Percentiles rank a stretch among this genome's conserved stretches.
Conservation (phyloP, 1,284 basidiomycete genomes). For the Trametes hirsuta region DNA sequence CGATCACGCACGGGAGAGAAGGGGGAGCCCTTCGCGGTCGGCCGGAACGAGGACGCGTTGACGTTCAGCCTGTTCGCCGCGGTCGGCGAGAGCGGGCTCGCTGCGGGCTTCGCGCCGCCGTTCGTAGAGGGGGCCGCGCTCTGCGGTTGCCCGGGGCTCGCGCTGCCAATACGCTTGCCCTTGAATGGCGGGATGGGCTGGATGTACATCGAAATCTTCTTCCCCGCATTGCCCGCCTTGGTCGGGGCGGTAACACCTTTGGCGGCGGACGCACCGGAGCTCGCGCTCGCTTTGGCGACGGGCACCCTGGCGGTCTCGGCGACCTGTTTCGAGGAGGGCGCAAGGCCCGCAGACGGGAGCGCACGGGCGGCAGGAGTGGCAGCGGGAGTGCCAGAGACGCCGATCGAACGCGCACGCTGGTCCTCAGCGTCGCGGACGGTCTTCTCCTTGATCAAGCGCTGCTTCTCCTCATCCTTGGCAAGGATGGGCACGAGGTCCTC, state of each 20-base stretch:
- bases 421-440: constrained; percentile 70
- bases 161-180: constrained; percentile 49
- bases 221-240: constrained; percentile 31
- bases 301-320: constrained; percentile 21
- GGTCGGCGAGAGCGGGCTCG: constrained; percentile 48
- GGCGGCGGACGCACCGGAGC: constrained; percentile 10
- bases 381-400: constrained; percentile 44
- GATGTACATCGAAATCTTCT: constrained; percentile 69
- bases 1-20: constrained; percentile 29
- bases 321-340: constrained; percentile 22
- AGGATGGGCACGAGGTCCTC: constrained; percentile 93
- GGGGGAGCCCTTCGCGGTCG: constrained; percentile 76
- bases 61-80: constrained; percentile 58
- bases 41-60: constrained; percentile 80
- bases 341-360: constrained; percentile 13
- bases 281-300: constrained; percentile 13
- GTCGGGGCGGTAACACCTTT: constrained; percentile 37
- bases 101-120: constrained; percentile 30
- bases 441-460: constrained; percentile 81
- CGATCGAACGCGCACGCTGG: constrained; percentile 66
- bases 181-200: constrained; percentile 93
- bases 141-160: constrained; percentile 29
- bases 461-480: constrained; percentile 88
- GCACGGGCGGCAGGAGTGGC: constrained; percentile 34
- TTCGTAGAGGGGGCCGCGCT: constrained; percentile 36